phyloP scores from a whole-genome alignment of 2,329 filamentous ascomycete genomes.

The Colletotrichum australisinense region DNA sequence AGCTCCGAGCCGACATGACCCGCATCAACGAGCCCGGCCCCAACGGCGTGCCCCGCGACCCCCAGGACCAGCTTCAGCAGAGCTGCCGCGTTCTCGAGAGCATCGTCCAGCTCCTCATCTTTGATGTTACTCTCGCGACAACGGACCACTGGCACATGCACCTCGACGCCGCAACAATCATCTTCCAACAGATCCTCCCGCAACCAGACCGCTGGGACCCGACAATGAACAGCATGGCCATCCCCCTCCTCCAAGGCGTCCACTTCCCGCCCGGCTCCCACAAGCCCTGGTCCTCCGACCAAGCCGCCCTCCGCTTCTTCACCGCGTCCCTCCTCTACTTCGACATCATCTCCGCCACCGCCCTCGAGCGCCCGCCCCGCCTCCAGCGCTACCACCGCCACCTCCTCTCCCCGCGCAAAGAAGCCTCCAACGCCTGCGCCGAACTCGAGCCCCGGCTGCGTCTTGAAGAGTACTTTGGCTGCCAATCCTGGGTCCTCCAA shows the following conservation, averaged over 20 bases:
- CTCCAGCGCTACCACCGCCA: conserved; percentile 54
- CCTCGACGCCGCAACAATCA: conserved; percentile 59
- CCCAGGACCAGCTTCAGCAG: conserved; percentile 45
- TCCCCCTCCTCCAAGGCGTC: conserved; percentile 16
- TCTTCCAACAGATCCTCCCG: conserved; percentile 60
- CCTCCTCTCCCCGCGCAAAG: conserved; percentile 49
- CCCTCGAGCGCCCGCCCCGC: conserved; percentile 53
- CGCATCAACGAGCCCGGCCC: conserved; percentile 42
- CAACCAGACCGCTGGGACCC: conserved; percentile 50
- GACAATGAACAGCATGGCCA: conserved; percentile 42
- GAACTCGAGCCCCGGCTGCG: conserved; percentile 42
- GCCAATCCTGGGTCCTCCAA: conserved; percentile 66
- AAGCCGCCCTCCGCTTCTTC: conserved; percentile 60
- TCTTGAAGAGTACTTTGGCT: conserved; percentile 51
- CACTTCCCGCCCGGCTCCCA: conserved; percentile 38
- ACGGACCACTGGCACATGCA: conserved; percentile 63
- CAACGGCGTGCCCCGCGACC: conserved; percentile 42
- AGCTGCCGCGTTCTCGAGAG: conserved; percentile 58
- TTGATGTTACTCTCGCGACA: conserved; percentile 59
- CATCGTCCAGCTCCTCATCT: conserved; percentile 65
- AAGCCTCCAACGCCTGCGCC: conserved; percentile 30
- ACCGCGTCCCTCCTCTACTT: conserved; percentile 59
- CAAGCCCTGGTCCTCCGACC: conserved; percentile 56
- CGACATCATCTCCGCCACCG: conserved; percentile 62
- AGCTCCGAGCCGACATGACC: conserved; percentile 56